A percentile compares a stretch with the other conserved stretches of the same genome.
These are phyloP conservation scores for Rugonectria rugulosa DNA, from an alignment of 2,329 filamentous ascomycete genomes.

Conservation along the genomic window DNA sequence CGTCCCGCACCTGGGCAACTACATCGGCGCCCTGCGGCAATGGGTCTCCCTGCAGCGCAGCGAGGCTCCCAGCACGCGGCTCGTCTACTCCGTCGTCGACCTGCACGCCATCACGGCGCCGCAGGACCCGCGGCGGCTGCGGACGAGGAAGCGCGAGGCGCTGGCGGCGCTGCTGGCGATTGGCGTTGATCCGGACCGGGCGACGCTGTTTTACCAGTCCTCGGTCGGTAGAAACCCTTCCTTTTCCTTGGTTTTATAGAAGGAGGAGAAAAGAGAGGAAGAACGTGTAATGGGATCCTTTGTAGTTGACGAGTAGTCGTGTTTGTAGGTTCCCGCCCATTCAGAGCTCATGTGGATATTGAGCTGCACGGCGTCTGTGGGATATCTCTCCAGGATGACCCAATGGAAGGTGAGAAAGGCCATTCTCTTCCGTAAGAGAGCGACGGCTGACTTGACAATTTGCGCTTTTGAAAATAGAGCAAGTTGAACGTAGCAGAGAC, in stretches of 20 bases:
- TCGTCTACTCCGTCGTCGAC: slow-evolving; percentile 90
- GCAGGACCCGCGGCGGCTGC: slow-evolving; percentile 69
- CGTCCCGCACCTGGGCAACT: slow-evolving; percentile 93
- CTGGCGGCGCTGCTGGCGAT: slow-evolving; percentile 84
- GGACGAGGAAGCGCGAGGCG: slow-evolving; percentile 73
- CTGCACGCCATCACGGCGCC: slow-evolving; percentile 89
- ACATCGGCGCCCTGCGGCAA: slow-evolving; percentile 85
- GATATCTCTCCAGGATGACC: slow-evolving; percentile 97
- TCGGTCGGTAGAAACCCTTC: slow-evolving; percentile 58
- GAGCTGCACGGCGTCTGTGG: slow-evolving; percentile 88
- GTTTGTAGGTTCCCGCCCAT: slow-evolving; percentile 73
- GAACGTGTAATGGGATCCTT: neutral
- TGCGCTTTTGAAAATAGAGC: too few species aligned
- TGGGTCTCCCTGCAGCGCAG: slow-evolving; percentile 82
- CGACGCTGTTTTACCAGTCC: slow-evolving; percentile 84
- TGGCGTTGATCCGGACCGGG: slow-evolving; percentile 80
- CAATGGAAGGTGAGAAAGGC: slow-evolving; percentile 89
- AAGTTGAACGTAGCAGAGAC: slow-evolving; percentile 73
- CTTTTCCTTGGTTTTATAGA: too few species aligned
- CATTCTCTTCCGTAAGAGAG: too few species aligned
- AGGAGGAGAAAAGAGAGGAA: too few species aligned
- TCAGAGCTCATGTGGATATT: slow-evolving; percentile 97
- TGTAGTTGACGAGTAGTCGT: neutral
- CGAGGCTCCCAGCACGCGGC: slow-evolving; percentile 61
- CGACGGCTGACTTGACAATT: too few species aligned